Percentiles rank a stretch among this genome's conserved stretches.
Evolutionary conservation across 257 asterid genomes (phyloP).

Genomic region (Jacaranda copaia): DNA sequence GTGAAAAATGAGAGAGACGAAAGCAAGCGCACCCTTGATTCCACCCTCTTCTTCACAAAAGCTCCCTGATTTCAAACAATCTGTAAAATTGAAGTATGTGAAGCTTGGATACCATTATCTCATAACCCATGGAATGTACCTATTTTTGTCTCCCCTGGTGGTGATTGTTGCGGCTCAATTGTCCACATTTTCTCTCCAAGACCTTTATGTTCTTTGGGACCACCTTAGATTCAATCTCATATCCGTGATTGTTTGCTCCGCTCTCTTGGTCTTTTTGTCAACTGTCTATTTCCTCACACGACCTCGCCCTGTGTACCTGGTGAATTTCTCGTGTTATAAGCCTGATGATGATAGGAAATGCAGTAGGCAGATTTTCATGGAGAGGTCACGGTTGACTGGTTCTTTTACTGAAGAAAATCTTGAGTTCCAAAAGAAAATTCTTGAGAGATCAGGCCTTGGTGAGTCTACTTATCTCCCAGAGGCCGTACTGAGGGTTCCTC

Average conservation of each 20-base stretch:
- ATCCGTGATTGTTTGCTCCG: slow-evolving; percentile 63
- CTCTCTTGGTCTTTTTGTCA: slow-evolving; percentile 70
- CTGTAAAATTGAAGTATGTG: slow-evolving; percentile 82
- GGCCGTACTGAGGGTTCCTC: slow-evolving; percentile 70
- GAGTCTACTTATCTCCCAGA: slow-evolving; percentile 80
- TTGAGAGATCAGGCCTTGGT: slow-evolving; percentile 88
- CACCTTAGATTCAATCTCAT: slow-evolving; percentile 75
- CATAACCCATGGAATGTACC: slow-evolving; percentile 83
- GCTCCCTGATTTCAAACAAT: slow-evolving; percentile 85
- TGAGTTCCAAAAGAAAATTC: slow-evolving; percentile 71
- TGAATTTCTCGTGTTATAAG: slow-evolving; percentile 78
- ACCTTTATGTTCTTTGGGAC: slow-evolving; percentile 69
- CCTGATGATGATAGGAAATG: slow-evolving; percentile 74
- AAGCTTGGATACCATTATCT: slow-evolving; percentile 87
- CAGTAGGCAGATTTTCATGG: slow-evolving; percentile 74
- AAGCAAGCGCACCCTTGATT: slow-evolving; percentile 46
- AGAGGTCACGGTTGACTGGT: slow-evolving; percentile 57
- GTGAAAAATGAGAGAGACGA: slow-evolving; percentile 60
- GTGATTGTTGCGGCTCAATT: slow-evolving; percentile 73
- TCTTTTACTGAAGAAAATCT: slow-evolving; percentile 61
- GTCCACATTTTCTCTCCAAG: slow-evolving; percentile 69
- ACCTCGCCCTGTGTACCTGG: slow-evolving; percentile 81
- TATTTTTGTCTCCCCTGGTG: slow-evolving; percentile 64
- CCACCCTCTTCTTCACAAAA: slow-evolving; percentile 54
- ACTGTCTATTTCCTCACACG: slow-evolving; percentile 77